phyloP scores from a whole-genome alignment of 352 stramenopile species.

The Phytophthora foliorum region DNA sequence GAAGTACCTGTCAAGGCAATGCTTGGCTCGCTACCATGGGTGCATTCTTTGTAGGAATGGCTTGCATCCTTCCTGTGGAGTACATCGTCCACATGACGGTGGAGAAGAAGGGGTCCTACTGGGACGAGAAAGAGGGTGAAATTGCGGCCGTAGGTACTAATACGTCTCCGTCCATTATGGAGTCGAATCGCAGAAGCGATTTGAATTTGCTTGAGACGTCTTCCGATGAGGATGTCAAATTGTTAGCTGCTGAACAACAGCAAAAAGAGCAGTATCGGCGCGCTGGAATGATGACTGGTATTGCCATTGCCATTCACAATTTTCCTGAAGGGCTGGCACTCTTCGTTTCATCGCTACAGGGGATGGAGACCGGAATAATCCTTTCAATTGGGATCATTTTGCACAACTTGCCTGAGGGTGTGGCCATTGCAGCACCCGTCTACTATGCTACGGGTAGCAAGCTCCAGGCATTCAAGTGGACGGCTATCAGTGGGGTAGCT shows the following conservation, averaged over 20 bases:
- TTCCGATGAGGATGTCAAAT: constrained; percentile 19
- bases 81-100: constrained; percentile 40
- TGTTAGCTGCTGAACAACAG: constrained; percentile 11
- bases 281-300: constrained; percentile 92
- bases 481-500: constrained; percentile 87
- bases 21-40: constrained; percentile 68
- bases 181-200: constrained; percentile 7
- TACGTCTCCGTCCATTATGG: constrained; percentile 30
- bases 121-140: constrained; percentile 31
- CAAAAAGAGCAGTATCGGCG: constrained; percentile 68
- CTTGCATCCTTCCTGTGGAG: constrained; percentile 75
- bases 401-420: constrained; percentile 97
- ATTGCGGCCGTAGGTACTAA: constrained; percentile 7
- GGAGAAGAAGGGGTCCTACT: constrained; percentile 36
- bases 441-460: constrained; percentile 97
- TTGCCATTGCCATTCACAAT: constrained; percentile 81
- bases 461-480: constrained; percentile 94
- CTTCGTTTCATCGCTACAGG: constrained; percentile 93
- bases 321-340: constrained; percentile 97
- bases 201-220: constrained; percentile 34
- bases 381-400: constrained; percentile 96
- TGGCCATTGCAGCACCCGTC: constrained; percentile 95
- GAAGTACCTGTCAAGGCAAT: constrained; percentile 66
- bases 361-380: constrained; percentile 90
- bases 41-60: constrained; percentile 66